Evolutionary conservation across 768 basidiomycete genomes (phyloP).

Genomic region (Amanita exitialis): DNA sequence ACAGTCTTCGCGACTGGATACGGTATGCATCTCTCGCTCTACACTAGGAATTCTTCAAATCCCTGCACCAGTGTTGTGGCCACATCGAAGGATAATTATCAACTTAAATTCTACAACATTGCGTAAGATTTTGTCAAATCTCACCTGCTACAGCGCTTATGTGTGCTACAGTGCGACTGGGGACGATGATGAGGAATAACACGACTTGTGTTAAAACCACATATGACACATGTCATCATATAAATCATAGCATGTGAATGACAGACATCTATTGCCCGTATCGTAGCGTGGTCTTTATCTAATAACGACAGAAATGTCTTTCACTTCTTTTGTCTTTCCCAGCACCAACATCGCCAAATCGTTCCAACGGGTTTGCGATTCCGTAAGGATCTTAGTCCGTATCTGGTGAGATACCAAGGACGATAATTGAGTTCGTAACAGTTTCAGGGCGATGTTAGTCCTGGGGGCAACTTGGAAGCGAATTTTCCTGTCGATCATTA

Average conservation of each 20-base stretch:
- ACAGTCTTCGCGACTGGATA: conserved; percentile 92
- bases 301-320: conserved; percentile 11
- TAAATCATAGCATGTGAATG: background rate
- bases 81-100: conserved; percentile 86
- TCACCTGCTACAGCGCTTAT: background rate
- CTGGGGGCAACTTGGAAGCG: conserved; percentile 62
- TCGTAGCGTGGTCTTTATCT: too few relatives aligned
- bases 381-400: conserved; percentile 47
- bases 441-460: conserved; percentile 70
- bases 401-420: conserved; percentile 56
- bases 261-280: too few relatives aligned
- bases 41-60: conserved; percentile 5
- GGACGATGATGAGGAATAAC: conserved; percentile 22
- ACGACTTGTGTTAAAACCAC: background rate
- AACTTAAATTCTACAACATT: conserved; percentile 92
- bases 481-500: conserved; percentile 79
- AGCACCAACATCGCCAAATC: conserved; percentile 56
- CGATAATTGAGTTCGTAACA: conserved; percentile 56
- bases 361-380: conserved; percentile 62
- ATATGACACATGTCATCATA: background rate
- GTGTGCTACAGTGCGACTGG: conserved; percentile 11
- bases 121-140: conserved; percentile 39
- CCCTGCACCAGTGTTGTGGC: conserved; percentile 65
- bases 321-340: conserved; percentile 37
- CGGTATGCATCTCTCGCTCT: conserved; percentile 37